Evolutionary conservation across 1,284 basidiomycete genomes (phyloP).

Genomic region (Sporisorium graminicola): DNA sequence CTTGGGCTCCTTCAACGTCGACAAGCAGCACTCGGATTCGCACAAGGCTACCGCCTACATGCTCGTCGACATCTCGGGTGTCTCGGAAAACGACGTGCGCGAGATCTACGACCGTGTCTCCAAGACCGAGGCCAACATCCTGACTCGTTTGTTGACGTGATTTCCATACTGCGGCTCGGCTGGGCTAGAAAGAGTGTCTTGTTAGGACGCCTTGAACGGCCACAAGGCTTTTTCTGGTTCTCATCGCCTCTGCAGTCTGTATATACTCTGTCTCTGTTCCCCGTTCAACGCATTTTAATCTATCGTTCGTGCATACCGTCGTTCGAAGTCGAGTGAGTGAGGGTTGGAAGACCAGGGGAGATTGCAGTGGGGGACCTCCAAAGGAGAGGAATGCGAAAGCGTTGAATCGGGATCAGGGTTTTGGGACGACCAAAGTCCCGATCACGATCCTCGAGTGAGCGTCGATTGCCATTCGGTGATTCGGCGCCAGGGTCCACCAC

Average conservation of each 20-base stretch:
- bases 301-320: not conserved
- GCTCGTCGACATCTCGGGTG: constrained; percentile 94
- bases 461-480: too few species aligned
- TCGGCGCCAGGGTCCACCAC: not conserved
- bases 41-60: constrained; percentile 95
- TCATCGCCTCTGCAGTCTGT: not conserved
- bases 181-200: not conserved
- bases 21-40: constrained; percentile 98
- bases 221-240: not conserved
- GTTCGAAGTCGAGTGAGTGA: not conserved
- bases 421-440: too few species aligned
- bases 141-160: constrained; percentile 51
- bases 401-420: not conserved
- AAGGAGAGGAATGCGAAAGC: not conserved
- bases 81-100: constrained; percentile 84
- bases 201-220: too few species aligned
- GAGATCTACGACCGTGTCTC: constrained; percentile 86
- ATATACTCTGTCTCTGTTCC: not conserved
- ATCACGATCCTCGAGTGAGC: not conserved
- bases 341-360: too few species aligned
- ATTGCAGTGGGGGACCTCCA: too few species aligned
- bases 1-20: constrained; percentile 94
- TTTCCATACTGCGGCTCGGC: not conserved
- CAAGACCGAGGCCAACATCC: constrained; percentile 74
- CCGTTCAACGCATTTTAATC: constrained; percentile 1